Percentiles rank a stretch among this genome's conserved stretches.
phyloP scores from a whole-genome alignment of 495 filamentous ascomycete genomes.

The Neurospora sp. region DNA sequence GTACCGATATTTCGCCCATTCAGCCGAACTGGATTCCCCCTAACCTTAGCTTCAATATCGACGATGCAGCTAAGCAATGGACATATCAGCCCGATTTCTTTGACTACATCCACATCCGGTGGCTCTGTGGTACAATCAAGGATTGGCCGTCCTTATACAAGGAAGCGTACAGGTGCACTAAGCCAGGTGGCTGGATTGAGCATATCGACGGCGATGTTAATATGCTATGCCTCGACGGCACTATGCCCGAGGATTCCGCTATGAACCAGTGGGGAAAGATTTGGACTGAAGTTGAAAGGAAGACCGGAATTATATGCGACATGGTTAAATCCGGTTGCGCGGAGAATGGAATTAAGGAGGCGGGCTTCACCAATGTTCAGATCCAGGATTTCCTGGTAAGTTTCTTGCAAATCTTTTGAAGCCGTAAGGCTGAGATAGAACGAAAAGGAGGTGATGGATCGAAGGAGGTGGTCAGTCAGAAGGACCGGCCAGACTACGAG shows the following conservation, averaged over 20 bases:
- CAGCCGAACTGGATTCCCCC: constrained; percentile 36
- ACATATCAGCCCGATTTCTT: constrained; percentile 33
- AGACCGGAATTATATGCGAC: neutral
- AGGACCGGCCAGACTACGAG: neutral
- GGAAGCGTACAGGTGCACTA: constrained; percentile 19
- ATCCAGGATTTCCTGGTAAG: neutral
- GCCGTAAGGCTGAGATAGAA: neutral
- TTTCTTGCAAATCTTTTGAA: neutral
- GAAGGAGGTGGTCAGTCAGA: neutral
- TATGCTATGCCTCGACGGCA: neutral
- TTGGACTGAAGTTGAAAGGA: neutral
- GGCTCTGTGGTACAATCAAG: constrained; percentile 37
- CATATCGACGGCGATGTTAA: constrained; percentile 1
- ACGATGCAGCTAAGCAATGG: constrained; percentile 42
- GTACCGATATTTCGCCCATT: constrained; percentile 50
- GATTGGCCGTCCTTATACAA: constrained; percentile 35
- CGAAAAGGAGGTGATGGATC: neutral
- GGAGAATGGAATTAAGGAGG: constrained; percentile 44
- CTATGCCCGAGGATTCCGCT: neutral
- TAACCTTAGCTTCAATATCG: constrained; percentile 39
- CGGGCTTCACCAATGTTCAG: constrained; percentile 45
- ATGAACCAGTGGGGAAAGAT: neutral
- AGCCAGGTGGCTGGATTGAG: constrained; percentile 28
- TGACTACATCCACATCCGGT: constrained; percentile 48
- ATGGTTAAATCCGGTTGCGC: constrained; percentile 31